Conservation (phyloP, 2,329 filamentous ascomycete species). For the Fulvia fulva region DNA sequence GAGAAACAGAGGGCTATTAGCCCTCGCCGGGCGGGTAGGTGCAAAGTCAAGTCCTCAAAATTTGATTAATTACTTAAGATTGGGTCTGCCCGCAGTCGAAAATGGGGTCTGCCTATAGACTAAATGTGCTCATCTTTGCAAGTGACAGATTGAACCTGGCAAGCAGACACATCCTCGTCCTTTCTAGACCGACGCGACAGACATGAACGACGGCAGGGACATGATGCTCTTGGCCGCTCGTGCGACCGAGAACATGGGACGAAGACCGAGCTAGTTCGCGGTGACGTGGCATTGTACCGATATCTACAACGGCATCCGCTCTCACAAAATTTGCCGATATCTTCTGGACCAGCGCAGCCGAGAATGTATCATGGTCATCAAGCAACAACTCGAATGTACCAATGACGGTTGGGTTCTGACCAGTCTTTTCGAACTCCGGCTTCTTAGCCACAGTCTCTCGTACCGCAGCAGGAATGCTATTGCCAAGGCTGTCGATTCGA, state of each 20-base stretch:
- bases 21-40: too few relatives aligned
- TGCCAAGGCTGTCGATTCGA: slow-evolving; percentile 16
- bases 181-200: neutral
- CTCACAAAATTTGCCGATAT: slow-evolving; percentile 10
- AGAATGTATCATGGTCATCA: slow-evolving; percentile 15
- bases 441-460: slow-evolving; percentile 20
- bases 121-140: neutral
- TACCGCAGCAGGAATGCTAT: slow-evolving; percentile 20
- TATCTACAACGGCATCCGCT: slow-evolving; percentile 8
- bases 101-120: too few relatives aligned
- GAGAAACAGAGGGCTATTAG: too few relatives aligned
- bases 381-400: slow-evolving; percentile 19
- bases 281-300: neutral
- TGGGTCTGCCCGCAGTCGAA: too few relatives aligned
- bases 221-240: too few relatives aligned
- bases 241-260: too few relatives aligned
- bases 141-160: neutral
- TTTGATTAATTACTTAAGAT: too few relatives aligned
- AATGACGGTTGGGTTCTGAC: slow-evolving; percentile 15
- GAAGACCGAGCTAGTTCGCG: neutral
- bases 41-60: too few relatives aligned
- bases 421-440: slow-evolving; percentile 11
- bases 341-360: slow-evolving; percentile 9
- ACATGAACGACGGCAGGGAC: too few relatives aligned
- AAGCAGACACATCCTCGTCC: neutral